Conservation (phyloP, 1,139 yeast genomes). For the Hanseniaspora gamundiae region DNA sequence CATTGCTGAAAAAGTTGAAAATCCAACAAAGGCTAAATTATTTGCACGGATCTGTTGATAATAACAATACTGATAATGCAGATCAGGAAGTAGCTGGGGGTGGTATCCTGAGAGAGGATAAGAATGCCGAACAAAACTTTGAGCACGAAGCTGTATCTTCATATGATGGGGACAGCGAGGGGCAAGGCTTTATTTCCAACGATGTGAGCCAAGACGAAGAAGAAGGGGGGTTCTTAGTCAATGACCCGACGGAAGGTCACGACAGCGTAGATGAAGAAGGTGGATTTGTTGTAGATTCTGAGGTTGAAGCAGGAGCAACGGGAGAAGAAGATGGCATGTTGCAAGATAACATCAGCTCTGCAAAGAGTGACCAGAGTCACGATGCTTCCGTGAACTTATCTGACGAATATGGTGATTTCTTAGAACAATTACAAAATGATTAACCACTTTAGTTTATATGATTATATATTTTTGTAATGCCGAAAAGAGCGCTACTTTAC, state of each 20-base stretch:
- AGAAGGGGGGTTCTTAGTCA: slow-evolving; percentile 2
- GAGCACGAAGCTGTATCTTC: slow-evolving; percentile 8
- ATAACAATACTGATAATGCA: slow-evolving; percentile 9
- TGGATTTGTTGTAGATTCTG: background rate
- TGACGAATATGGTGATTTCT: slow-evolving; percentile 1
- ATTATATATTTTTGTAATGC: no score
- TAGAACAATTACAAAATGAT: background rate
- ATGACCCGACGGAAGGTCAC: slow-evolving; percentile 4
- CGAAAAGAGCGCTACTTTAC: no score
- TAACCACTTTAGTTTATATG: background rate
- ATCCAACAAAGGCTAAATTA: slow-evolving; percentile 56
- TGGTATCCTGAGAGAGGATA: slow-evolving; percentile 5
- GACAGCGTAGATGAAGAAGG: slow-evolving; percentile 3
- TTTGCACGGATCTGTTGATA: slow-evolving; percentile 47
- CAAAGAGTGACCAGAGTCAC: background rate
- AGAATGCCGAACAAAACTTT: slow-evolving; percentile 9
- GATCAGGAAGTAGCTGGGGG: slow-evolving; percentile 9
- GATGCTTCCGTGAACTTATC: background rate
- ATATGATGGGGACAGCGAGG: slow-evolving; percentile 10
- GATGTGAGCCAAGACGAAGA: slow-evolving; percentile 13
- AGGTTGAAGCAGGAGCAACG: background rate
- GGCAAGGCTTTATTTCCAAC: slow-evolving; percentile 21
- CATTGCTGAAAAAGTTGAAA: slow-evolving; percentile 55
- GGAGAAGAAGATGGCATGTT: background rate
- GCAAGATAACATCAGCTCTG: background rate